Percentiles rank a stretch among this genome's conserved stretches.
These are phyloP conservation scores for Mortierella sp. DNA, from an alignment of 371 early-diverging fungal species.

Conservation along the genomic window DNA sequence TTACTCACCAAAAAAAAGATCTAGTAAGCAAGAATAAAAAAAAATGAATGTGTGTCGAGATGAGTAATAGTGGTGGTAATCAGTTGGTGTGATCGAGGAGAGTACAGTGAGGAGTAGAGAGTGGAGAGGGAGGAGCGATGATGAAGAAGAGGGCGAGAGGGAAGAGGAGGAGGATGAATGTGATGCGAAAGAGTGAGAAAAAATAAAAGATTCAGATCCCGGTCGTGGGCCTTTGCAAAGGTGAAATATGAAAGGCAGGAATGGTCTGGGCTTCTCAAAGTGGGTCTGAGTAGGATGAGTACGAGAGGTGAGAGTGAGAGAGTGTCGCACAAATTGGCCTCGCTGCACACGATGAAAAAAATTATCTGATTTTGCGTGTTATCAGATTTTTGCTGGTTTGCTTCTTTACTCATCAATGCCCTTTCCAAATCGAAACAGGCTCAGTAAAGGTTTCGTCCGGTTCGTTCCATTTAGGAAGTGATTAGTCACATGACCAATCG, in stretches of 20 bases:
- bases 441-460: not conserved
- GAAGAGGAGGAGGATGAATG: not conserved
- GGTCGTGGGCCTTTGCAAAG: slow-evolving; percentile 8
- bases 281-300: not conserved
- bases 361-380: not conserved
- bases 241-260: too few relatives aligned
- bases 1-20: too few relatives aligned
- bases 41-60: too few relatives aligned
- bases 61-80: too few relatives aligned
- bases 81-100: not conserved
- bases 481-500: not conserved
- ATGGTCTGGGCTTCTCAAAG: not conserved
- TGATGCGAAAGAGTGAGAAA: not conserved
- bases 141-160: not conserved
- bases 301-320: not conserved
- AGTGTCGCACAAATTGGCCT: not conserved
- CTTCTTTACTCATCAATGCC: not conserved
- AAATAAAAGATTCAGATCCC: not conserved
- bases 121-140: not conserved
- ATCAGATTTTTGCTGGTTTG: not conserved
- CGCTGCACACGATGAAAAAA: not conserved
- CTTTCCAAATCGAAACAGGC: not conserved
- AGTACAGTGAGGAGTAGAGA: not conserved
- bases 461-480: not conserved
- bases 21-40: too few relatives aligned